Evolutionary conservation across 441 rosid genomes (phyloP).

Genomic region (Codiaeum variegatum): DNA sequence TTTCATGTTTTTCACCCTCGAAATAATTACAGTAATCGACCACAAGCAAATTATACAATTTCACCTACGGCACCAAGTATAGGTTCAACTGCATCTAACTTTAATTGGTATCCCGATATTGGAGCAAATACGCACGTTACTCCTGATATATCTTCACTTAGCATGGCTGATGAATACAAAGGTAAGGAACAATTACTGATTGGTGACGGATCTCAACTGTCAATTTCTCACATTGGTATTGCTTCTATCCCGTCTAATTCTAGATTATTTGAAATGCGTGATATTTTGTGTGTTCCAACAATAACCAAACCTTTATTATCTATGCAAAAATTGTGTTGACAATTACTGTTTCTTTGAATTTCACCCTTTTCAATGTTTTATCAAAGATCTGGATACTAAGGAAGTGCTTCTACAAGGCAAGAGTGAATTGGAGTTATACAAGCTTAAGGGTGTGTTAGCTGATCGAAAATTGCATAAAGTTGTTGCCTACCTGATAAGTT

Average conservation of each 20-base stretch:
- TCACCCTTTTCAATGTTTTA: not conserved
- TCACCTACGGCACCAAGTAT: no score
- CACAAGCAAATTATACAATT: no score
- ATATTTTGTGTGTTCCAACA: not conserved
- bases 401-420: no score
- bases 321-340: not conserved
- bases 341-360: constrained; percentile 1
- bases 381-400: not conserved
- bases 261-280: not conserved
- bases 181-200: not conserved
- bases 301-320: not conserved
- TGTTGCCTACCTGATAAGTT: not conserved
- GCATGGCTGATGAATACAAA: not conserved
- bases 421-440: not conserved
- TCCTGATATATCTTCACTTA: not conserved
- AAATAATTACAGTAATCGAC: no score
- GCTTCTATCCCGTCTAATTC: not conserved
- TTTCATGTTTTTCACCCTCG: no score
- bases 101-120: not conserved
- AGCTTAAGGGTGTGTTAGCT: no score
- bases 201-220: not conserved
- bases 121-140: not conserved
- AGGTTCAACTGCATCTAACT: no score
- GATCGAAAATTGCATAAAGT: no score
- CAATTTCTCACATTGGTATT: not conserved